These are phyloP conservation scores for Priceomyces castillae DNA, from an alignment of 805 yeast species.

Conservation along the genomic window DNA sequence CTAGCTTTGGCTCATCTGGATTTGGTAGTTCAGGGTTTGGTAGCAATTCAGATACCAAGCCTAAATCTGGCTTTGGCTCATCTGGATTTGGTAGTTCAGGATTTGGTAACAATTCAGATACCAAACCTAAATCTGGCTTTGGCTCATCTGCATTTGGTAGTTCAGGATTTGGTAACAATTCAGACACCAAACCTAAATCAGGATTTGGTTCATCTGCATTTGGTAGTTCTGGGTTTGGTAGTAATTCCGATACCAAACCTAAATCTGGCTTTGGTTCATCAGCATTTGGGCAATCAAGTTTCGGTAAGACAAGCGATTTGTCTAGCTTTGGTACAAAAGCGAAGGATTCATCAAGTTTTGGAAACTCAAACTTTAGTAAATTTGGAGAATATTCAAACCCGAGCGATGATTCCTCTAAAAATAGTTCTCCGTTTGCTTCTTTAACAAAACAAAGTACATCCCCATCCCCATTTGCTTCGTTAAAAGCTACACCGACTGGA, in stretches of 20 bases:
- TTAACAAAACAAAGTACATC: constrained; percentile 1
- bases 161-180: constrained; percentile 2
- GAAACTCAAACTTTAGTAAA: neutral
- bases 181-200: neutral
- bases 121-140: constrained; percentile 4
- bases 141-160: neutral
- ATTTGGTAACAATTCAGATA: neutral
- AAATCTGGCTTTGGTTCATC: constrained; percentile 5
- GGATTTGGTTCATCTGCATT: constrained; percentile 5
- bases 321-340: constrained; percentile 3
- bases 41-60: neutral
- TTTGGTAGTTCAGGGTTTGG: constrained; percentile 13
- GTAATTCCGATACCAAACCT: neutral
- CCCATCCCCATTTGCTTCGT: constrained; percentile 9
- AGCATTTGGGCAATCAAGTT: neutral
- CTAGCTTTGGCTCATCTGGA: constrained; percentile 15
- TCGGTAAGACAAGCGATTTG: no score
- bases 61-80: constrained; percentile 5
- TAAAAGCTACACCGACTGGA: neutral
- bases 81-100: neutral
- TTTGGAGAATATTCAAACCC: constrained; percentile 1
- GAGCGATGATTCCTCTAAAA: neutral
- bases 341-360: constrained; percentile 1
- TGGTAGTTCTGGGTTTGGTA: constrained; percentile 1
- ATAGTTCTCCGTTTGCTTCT: constrained; percentile 10